Evolutionary conservation across 78 protist genomes (phyloP), one percentile per base, ranked within the genome.

Genomic region (Chrysochromulina parva): DNA sequence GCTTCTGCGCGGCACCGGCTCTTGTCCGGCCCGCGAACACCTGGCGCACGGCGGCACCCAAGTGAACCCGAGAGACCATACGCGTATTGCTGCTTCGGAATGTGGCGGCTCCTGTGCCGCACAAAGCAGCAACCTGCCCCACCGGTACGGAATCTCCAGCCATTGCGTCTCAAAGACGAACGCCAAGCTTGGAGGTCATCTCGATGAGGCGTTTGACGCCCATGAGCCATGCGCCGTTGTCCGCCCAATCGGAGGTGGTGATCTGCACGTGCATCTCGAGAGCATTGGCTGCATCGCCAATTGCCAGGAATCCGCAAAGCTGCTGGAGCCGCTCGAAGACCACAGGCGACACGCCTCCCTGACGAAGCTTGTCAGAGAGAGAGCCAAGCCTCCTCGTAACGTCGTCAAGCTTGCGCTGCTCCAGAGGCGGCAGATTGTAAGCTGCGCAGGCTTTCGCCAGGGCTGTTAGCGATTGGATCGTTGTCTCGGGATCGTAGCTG

Each of bases 181-280:
- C 78, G 16, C 78, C 78, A 13, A 69, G 50, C 84, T 74, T 74
- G 53, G 48, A 0, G 28, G 50, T 7, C 57, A 48, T 0, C 86
- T 80, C 86, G 62, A 80, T 53, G n/a, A 80, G 48, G 4, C 86
- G n/a, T 65, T 80, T 80, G 66, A 80, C 16, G 3, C 65, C 86
- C 5, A 80, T 19, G 22, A 80, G 59, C 92, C 92, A 89, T 9
- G 24, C 4, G 24, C 73, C 62, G 62, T 89, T 85, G 54, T 89
- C 92, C 47, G 82, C 76, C 92, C 92, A 89, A 28, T 73, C 81
- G 48, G 88, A 57, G 48, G 86, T 60, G 11, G 92, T 89, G 19
- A 89, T 60, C 54, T 76, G 24, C 10, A 76, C 62, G 74, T 89
- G 92, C 26, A 89, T 13, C 60, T 0, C 26, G n/a, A 52, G 24